Evolutionary conservation across 345 rosid species (phyloP), one percentile per base, ranked within the genome.

Genomic region (Trapa incisa): DNA sequence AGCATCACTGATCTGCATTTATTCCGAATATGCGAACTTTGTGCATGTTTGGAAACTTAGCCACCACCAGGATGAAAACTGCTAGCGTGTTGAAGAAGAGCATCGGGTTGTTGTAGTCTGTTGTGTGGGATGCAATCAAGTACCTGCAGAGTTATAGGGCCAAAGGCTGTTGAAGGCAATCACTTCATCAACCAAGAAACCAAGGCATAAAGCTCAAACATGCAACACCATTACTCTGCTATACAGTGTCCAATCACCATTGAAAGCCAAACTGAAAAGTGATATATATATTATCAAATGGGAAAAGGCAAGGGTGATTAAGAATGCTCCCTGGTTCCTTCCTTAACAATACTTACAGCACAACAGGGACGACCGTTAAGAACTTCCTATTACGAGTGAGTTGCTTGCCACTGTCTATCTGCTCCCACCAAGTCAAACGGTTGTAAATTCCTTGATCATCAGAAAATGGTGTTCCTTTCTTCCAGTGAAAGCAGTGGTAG

Each of bases 21-120:
- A 94, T 94, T 73, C 99, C 99, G 67, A 94, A 94, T 75, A 94
- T 94, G 64, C 99, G 91, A 54, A 94, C 99, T 79, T 91, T 91
- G 87, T 94, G 99, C 99, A 94, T 94, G 65, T 94, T 86, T 14
- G 96, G 97, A 78, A 94, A 94, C 87, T 94, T 94, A 58, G 99
- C 99, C 61, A 94, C 67, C 38, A 94, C 99, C 29, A 91, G 96
- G 72, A 94, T 85, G 17, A 81, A 65, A 68, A 87, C 96, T 11
- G 97, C 97, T 47, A 94, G 75, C 8, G 97, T 91, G 87, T 94
- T 94, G 70, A 89, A 77, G 56, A 94, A 85, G 58, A 94, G 87
- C 99, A 93, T 91, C 32, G 99, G 99, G 76, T 94, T 88, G 68
- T 83, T 81, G 72, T 94, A 91, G 76, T 91, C 96, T 3, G 97